Conservation (phyloP, 2,329 filamentous ascomycete species). For the Colletotrichum camelliae region DNA sequence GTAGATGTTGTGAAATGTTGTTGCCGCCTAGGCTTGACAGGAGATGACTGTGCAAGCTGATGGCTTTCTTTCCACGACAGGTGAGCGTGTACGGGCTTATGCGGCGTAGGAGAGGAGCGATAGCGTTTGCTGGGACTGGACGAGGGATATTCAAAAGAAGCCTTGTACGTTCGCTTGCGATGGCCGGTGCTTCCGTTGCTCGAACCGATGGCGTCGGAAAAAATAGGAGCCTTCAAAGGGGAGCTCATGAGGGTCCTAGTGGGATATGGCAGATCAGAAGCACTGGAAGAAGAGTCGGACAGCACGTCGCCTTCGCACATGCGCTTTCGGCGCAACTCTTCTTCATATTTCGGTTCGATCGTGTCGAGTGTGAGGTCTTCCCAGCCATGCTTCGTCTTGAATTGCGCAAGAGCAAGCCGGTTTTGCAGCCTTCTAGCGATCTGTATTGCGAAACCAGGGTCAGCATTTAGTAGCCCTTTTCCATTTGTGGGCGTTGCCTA, state of each 20-base stretch:
- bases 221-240: constrained; percentile 80
- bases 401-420: constrained; percentile 91
- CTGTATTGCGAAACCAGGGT: constrained; percentile 49
- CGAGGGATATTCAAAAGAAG: constrained; percentile 59
- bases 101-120: constrained; percentile 67
- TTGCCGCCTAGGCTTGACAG: constrained; percentile 77
- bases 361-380: constrained; percentile 86
- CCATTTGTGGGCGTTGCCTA: constrained; percentile 7
- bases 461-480: background rate
- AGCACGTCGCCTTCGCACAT: constrained; percentile 74
- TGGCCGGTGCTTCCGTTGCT: constrained; percentile 71
- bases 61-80: constrained; percentile 79
- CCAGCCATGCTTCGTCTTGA: constrained; percentile 97
- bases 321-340: constrained; percentile 78
- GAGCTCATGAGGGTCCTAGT: constrained; percentile 78
- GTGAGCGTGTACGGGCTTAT: constrained; percentile 62
- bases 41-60: constrained; percentile 84
- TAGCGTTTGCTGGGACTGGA: constrained; percentile 73
- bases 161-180: constrained; percentile 68
- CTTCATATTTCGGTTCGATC: constrained; percentile 84
- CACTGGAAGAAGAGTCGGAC: constrained; percentile 86
- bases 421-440: constrained; percentile 93
- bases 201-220: constrained; percentile 81
- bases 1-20: constrained; percentile 75
- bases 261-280: constrained; percentile 78